phyloP scores from a whole-genome alignment of 768 basidiomycete species.

The Leucocoprinus birnbaumii region DNA sequence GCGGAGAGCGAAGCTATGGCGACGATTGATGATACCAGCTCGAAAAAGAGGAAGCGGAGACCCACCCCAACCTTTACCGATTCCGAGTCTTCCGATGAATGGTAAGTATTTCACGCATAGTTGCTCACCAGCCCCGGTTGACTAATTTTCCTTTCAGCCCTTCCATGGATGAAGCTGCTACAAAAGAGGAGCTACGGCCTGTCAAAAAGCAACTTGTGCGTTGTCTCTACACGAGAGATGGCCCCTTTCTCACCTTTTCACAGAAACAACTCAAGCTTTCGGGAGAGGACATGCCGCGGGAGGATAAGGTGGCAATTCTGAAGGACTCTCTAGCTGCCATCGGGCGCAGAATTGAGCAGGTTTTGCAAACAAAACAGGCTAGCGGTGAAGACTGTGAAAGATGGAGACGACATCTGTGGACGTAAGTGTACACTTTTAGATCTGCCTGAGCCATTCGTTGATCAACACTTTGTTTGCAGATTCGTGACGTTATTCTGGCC shows the following conservation, averaged over 20 bases:
- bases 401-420: conserved; percentile 96
- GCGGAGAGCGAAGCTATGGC: conserved; percentile 86
- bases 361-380: conserved; percentile 71
- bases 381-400: conserved; percentile 81
- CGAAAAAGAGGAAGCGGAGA: conserved; percentile 81
- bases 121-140: too few relatives aligned
- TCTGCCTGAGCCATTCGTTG: neutral
- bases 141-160: conserved; percentile 45
- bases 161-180: conserved; percentile 91
- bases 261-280: conserved; percentile 95
- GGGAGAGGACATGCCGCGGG: conserved; percentile 89
- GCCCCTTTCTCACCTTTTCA: conserved; percentile 12
- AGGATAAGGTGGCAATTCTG: conserved; percentile 93
- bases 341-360: conserved; percentile 85
- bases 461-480: conserved; percentile 33
- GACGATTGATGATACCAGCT: conserved; percentile 69
- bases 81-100: conserved; percentile 89
- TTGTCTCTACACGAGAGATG: conserved; percentile 12
- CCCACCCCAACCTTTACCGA: conserved; percentile 98
- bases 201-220: conserved; percentile 94
- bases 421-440: conserved; percentile 53
- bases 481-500: conserved; percentile 98
- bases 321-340: conserved; percentile 96
- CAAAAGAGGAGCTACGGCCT: conserved; percentile 93
- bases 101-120: conserved; percentile 57